Conservation (phyloP, 345 rosid genomes). For the Eucalyptus caleyi region DNA sequence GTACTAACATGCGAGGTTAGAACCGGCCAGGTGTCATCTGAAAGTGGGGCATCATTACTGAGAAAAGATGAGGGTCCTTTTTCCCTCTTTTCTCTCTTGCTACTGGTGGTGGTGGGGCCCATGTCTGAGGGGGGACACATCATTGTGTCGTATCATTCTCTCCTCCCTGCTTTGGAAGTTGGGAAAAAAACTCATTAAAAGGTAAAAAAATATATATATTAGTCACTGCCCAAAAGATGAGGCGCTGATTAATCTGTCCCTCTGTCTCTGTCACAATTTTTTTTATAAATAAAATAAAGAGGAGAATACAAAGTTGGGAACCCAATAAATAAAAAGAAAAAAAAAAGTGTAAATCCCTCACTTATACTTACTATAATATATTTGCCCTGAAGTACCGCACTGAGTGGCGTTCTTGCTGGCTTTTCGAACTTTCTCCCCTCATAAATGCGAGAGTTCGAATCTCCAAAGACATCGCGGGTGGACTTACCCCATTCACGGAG, state of each 20-base stretch:
- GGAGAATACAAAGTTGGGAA: neutral
- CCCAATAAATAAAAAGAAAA: neutral
- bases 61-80: neutral
- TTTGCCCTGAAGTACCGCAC: too few species aligned
- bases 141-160: neutral
- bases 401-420: fast-evolving
- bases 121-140: neutral
- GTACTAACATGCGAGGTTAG: neutral
- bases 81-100: neutral
- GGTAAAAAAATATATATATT: neutral
- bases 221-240: neutral
- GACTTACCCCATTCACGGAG: too few species aligned
- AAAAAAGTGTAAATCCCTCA: too few species aligned
- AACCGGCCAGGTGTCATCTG: neutral
- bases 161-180: neutral
- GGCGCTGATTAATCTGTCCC: neutral
- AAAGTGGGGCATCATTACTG: neutral
- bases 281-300: too few species aligned
- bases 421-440: too few species aligned
- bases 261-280: neutral
- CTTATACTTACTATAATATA: too few species aligned
- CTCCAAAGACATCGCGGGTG: fast-evolving
- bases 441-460: too few species aligned
- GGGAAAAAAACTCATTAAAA: neutral
- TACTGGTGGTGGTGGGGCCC: neutral